These are phyloP conservation scores for Beauveria rudraprayagi DNA, from an alignment of 2,329 filamentous ascomycete genomes.

Conservation along the genomic window DNA sequence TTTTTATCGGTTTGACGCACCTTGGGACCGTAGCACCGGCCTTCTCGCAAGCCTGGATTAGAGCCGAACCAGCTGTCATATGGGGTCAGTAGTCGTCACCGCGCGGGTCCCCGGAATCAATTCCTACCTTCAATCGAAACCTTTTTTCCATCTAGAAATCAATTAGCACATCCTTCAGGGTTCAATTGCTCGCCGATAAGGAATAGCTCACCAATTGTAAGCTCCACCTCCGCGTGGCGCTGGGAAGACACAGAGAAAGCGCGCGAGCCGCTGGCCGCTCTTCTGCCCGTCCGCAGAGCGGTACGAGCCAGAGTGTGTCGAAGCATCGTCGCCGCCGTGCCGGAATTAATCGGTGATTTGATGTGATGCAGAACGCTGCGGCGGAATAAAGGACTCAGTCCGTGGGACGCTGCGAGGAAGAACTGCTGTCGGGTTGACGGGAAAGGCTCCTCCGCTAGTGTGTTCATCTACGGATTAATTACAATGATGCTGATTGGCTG, in stretches of 20 bases:
- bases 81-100: slow-evolving; percentile 27
- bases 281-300: slow-evolving; percentile 57
- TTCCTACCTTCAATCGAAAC: slow-evolving; percentile 87
- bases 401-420: slow-evolving; percentile 31
- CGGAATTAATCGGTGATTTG: slow-evolving; percentile 32
- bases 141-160: slow-evolving; percentile 79
- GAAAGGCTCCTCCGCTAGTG: slow-evolving; percentile 31
- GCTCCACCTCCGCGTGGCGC: slow-evolving; percentile 85
- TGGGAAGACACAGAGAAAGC: slow-evolving; percentile 73
- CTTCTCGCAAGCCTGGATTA: slow-evolving; percentile 99
- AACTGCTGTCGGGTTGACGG: slow-evolving; percentile 28
- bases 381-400: slow-evolving; percentile 31
- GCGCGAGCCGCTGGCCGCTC: slow-evolving; percentile 55
- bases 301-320: slow-evolving; percentile 60
- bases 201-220: slow-evolving; percentile 69
- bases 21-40: slow-evolving; percentile 83
- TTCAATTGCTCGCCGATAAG: slow-evolving; percentile 9
- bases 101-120: slow-evolving; percentile 11
- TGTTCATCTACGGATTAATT: slow-evolving; percentile 32
- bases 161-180: slow-evolving; percentile 22
- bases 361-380: slow-evolving; percentile 30
- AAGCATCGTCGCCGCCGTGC: slow-evolving; percentile 58
- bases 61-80: slow-evolving; percentile 75
- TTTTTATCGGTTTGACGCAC: slow-evolving; percentile 35
- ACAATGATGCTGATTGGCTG: slow-evolving; percentile 34